Conservation (phyloP, 2,329 filamentous ascomycete species). For the Penicillium sp. region DNA sequence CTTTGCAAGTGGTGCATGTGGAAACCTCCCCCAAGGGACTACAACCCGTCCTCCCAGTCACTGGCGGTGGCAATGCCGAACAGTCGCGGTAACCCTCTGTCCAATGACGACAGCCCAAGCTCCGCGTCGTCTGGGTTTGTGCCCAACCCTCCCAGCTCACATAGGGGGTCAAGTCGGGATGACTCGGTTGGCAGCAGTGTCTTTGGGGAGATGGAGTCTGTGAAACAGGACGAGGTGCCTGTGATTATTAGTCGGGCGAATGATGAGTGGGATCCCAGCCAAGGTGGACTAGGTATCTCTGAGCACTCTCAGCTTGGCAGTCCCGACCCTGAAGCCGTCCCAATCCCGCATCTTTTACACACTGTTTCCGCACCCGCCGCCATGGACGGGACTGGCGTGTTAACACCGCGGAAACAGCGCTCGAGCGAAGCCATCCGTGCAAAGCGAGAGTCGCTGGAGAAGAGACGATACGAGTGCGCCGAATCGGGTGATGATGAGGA, state of each 20-base stretch:
- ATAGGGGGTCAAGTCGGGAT: slow-evolving; percentile 72
- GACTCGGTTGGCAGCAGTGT: slow-evolving; percentile 79
- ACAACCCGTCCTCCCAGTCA: slow-evolving; percentile 42
- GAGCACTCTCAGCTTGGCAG: slow-evolving; percentile 43
- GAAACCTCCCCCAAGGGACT: slow-evolving; percentile 68
- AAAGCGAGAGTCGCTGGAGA: slow-evolving; percentile 70
- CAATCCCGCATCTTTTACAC: slow-evolving; percentile 51
- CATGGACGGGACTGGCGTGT: slow-evolving; percentile 47
- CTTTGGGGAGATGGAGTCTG: slow-evolving; percentile 78
- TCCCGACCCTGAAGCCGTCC: slow-evolving; percentile 24
- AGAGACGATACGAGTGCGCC: slow-evolving; percentile 63
- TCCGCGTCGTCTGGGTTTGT: slow-evolving; percentile 70
- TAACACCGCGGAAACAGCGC: slow-evolving; percentile 55
- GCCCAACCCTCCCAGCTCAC: slow-evolving; percentile 65
- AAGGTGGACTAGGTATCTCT: slow-evolving; percentile 71
- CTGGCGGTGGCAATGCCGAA: slow-evolving; percentile 57
- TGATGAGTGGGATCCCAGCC: slow-evolving; percentile 64
- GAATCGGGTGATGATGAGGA: slow-evolving; percentile 95
- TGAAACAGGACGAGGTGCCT: slow-evolving; percentile 70
- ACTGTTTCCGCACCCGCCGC: slow-evolving; percentile 61
- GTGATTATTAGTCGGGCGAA: slow-evolving; percentile 68
- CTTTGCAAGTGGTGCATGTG: slow-evolving; percentile 85
- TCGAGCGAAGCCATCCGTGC: slow-evolving; percentile 68
- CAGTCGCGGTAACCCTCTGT: slow-evolving; percentile 58
- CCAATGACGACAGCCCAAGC: slow-evolving; percentile 73